Evolutionary conservation across 768 basidiomycete genomes (phyloP).

Genomic region (Pleurotus tuber-regium): DNA sequence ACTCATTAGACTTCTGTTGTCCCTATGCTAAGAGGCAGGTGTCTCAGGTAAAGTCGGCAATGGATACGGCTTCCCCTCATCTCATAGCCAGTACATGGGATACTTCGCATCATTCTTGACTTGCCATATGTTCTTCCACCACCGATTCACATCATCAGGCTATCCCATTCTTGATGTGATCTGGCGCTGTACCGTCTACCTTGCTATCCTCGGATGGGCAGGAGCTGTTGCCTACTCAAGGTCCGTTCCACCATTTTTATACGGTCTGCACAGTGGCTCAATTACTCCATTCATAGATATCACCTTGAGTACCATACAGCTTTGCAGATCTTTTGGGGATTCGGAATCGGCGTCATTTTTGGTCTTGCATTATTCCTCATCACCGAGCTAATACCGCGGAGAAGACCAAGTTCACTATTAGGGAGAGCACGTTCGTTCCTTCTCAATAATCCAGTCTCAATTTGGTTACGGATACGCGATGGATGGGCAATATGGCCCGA

Average conservation of each 20-base stretch:
- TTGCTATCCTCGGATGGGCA: constrained; percentile 54
- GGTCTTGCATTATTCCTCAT: constrained; percentile 55
- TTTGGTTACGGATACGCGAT: constrained; percentile 72
- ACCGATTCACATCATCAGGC: constrained; percentile 60
- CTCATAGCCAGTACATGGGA: constrained; percentile 89
- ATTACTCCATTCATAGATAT: constrained; percentile 57
- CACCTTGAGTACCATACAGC: constrained; percentile 71
- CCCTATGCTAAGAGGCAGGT: background rate
- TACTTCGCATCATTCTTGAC: constrained; percentile 78
- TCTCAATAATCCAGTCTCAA: constrained; percentile 54
- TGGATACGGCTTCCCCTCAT: constrained; percentile 87
- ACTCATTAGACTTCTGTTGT: no score
- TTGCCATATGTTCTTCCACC: constrained; percentile 70
- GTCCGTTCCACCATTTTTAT: no score
- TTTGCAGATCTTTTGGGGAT: constrained; percentile 75
- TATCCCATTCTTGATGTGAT: constrained; percentile 46
- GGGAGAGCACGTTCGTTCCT: constrained; percentile 47
- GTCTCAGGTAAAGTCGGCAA: constrained; percentile 52
- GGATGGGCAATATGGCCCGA: constrained; percentile 83
- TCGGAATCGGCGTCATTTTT: constrained; percentile 56
- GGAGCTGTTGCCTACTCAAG: constrained; percentile 75
- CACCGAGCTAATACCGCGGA: constrained; percentile 56
- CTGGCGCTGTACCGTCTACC: constrained; percentile 46
- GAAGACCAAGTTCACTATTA: constrained; percentile 49
- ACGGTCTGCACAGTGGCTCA: no score